phyloP scores from a whole-genome alignment of 768 basidiomycete species.

The Austroboletus festivus region DNA sequence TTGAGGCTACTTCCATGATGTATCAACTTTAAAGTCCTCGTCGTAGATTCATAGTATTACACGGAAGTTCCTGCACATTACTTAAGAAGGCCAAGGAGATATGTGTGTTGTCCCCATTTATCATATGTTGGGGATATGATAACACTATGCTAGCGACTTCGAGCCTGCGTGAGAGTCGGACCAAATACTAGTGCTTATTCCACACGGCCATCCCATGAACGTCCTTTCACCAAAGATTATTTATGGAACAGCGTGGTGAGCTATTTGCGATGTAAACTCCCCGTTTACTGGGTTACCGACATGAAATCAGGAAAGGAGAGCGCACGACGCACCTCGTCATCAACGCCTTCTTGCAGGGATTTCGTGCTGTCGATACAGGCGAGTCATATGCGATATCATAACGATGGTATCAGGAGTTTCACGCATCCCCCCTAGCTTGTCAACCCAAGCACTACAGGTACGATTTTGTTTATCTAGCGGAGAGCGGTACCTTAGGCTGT shows the following conservation, averaged over 20 bases:
- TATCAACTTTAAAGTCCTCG: too few species aligned
- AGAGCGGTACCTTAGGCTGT: background rate
- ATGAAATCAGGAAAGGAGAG: constrained; percentile 66
- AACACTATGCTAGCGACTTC: too few species aligned
- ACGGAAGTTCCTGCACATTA: too few species aligned
- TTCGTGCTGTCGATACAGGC: constrained; percentile 84
- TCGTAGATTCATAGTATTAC: too few species aligned
- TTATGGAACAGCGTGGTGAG: constrained; percentile 63
- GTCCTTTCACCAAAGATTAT: constrained; percentile 43
- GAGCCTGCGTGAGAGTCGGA: constrained; percentile 18
- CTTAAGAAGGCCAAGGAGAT: too few species aligned
- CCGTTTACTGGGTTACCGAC: background rate
- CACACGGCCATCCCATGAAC: constrained; percentile 23
- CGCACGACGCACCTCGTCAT: constrained; percentile 64
- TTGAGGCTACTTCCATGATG: too few species aligned
- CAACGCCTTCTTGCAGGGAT: constrained; percentile 71
- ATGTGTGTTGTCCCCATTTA: too few species aligned
- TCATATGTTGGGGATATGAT: too few species aligned
- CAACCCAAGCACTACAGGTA: constrained; percentile 75
- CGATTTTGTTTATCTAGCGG: background rate
- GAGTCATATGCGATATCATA: constrained; percentile 24
- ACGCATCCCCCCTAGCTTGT: constrained; percentile 41
- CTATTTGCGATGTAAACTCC: constrained; percentile 3
- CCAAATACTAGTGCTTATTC: too few species aligned
- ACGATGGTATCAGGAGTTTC: constrained; percentile 13